Percentiles rank a stretch among this genome's conserved stretches.
Conservation (phyloP, 2,329 filamentous ascomycete genomes). For the Stagonosporopsis tanaceti region DNA sequence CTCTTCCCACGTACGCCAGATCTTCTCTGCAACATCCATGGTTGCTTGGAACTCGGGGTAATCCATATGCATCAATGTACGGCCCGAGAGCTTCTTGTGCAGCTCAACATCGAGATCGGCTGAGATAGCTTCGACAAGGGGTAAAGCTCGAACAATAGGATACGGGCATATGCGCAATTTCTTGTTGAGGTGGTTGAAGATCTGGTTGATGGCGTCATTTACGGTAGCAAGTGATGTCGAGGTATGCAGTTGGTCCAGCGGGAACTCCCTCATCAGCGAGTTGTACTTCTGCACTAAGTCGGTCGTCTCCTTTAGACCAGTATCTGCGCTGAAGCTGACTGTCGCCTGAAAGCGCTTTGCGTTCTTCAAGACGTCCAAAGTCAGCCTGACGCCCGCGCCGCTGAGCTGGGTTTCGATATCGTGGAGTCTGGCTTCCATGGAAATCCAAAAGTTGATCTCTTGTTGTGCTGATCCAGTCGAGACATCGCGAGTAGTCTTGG, state of each 20-base stretch:
- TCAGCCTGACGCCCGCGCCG: conserved; percentile 87
- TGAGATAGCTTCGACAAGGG: conserved; percentile 96
- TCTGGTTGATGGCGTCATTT: conserved; percentile 85
- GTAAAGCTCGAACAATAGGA: conserved; percentile 87
- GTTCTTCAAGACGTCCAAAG: conserved; percentile 92
- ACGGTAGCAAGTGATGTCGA: conserved; percentile 89
- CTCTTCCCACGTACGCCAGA: conserved; percentile 94
- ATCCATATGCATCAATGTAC: conserved; percentile 87
- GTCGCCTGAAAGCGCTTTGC: conserved; percentile 98
- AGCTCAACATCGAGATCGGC: conserved; percentile 87
- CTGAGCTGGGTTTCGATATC: conserved; percentile 88
- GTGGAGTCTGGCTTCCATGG: conserved; percentile 93
- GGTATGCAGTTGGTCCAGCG: conserved; percentile 90
- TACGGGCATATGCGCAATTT: conserved; percentile 97
- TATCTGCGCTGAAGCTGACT: conserved; percentile 95
- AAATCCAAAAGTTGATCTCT: conserved; percentile 99
- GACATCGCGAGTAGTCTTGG: conserved; percentile 89
- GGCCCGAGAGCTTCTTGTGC: conserved; percentile 84
- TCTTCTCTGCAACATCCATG: conserved; percentile 82
- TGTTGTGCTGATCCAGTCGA: conserved; percentile 83
- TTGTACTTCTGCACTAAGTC: conserved; percentile 99
- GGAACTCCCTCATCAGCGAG: conserved; percentile 97
- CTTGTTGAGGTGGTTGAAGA: conserved; percentile 96
- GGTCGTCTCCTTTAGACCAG: conserved; percentile 92
- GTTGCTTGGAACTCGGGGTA: conserved; percentile 88